Conservation (phyloP, 139 green algal genomes). For the Chlamydomonas incerta region DNA sequence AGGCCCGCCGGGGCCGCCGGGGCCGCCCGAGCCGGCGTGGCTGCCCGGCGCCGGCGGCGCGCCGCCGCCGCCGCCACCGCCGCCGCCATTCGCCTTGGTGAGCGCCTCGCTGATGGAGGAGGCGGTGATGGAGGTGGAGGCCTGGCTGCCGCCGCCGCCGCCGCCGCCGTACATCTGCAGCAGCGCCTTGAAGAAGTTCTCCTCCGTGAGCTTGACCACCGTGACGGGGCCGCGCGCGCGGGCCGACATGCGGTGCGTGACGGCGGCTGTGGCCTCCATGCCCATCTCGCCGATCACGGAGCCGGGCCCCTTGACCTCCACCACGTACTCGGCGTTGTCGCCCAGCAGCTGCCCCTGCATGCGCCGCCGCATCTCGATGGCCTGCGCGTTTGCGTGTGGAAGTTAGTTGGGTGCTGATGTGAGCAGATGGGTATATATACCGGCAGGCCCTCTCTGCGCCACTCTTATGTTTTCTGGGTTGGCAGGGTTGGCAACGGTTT, state of each 20-base stretch:
- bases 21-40: not conserved
- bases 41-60: not conserved
- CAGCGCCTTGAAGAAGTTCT: constrained; percentile 58
- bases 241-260: constrained; percentile 22
- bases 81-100: not conserved
- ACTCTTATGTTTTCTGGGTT: too few species aligned
- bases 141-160: constrained; percentile 13
- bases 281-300: constrained; percentile 55
- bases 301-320: constrained; percentile 56
- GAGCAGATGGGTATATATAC: too few species aligned
- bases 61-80: not conserved
- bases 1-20: not conserved
- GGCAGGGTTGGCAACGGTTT: too few species aligned
- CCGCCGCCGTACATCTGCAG: constrained; percentile 43
- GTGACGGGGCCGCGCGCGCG: constrained; percentile 39
- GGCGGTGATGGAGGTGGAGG: constrained; percentile 16
- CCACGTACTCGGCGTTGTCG: constrained; percentile 42
- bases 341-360: constrained; percentile 43
- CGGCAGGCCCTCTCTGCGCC: too few species aligned
- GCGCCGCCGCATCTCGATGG: constrained; percentile 50
- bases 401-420: too few species aligned
- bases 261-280: constrained; percentile 2
- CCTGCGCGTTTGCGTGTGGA: not conserved
- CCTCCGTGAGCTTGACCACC: constrained; percentile 55
- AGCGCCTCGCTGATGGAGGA: constrained; percentile 1